A percentile compares a stretch with the other conserved stretches of the same genome.
Evolutionary conservation across 257 asterid genomes (phyloP).

Genomic region (Solanum dulcamara): DNA sequence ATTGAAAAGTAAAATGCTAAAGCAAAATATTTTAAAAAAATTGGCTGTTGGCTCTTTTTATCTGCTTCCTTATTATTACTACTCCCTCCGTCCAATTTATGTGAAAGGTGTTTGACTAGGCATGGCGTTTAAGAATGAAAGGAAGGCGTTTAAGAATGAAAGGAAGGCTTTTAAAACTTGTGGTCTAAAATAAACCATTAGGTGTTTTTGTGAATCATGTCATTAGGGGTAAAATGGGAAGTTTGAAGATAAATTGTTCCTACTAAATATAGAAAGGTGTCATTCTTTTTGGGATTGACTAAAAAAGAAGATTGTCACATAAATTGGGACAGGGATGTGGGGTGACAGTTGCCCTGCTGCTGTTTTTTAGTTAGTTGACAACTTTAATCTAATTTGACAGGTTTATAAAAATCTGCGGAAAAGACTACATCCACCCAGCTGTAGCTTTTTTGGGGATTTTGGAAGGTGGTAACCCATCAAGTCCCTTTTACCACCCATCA

Average conservation of each 20-base stretch:
- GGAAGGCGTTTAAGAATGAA: background rate
- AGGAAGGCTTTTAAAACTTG: background rate
- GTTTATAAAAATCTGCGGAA: background rate
- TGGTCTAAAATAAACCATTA: background rate
- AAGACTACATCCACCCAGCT: background rate
- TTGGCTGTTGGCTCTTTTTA: background rate
- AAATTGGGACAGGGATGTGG: background rate
- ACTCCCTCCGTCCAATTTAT: background rate
- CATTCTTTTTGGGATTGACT: background rate
- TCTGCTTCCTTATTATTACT: background rate
- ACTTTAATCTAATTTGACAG: background rate
- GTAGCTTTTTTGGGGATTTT: background rate
- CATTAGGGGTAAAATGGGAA: background rate
- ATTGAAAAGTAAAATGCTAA: constrained; percentile 2
- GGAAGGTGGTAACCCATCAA: background rate
- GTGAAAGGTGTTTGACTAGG: background rate
- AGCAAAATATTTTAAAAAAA: background rate
- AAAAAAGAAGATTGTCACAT: background rate
- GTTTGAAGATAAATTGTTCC: background rate
- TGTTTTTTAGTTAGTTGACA: background rate
- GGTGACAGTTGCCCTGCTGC: background rate
- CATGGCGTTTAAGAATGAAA: background rate
- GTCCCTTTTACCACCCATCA: background rate
- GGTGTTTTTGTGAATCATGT: background rate
- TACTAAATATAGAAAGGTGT: background rate